Percentiles rank a stretch among this genome's conserved stretches.
phyloP scores from a whole-genome alignment of 345 rosid genomes.

The Aquilaria sinensis region DNA sequence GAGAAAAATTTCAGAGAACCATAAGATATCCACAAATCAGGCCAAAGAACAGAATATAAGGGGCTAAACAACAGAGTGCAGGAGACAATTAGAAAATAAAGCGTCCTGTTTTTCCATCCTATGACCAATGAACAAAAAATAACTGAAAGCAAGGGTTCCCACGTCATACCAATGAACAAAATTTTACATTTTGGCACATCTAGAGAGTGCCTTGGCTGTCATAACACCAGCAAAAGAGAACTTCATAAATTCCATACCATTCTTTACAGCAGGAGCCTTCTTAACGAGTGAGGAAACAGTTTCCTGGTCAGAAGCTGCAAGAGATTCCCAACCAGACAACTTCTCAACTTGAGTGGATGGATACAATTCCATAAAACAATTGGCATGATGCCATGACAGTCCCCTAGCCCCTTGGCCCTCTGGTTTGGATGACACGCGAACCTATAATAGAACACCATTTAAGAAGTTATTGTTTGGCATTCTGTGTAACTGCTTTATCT shows the following conservation, averaged over 20 bases:
- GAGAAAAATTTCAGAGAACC: conserved; percentile 9
- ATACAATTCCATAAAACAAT: conserved; percentile 52
- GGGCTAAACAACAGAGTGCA: not conserved
- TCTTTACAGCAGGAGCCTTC: conserved; percentile 36
- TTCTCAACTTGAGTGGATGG: conserved; percentile 55
- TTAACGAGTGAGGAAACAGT: conserved; percentile 43
- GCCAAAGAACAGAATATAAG: conserved; percentile 10
- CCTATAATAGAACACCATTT: conserved; percentile 26
- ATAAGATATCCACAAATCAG: conserved; percentile 8
- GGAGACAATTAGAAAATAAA: too few relatives aligned
- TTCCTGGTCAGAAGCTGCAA: conserved; percentile 58
- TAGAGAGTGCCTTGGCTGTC: not conserved
- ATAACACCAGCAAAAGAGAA: not conserved
- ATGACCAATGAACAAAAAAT: too few relatives aligned
- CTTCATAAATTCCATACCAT: conserved; percentile 32
- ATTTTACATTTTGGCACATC: too few relatives aligned
- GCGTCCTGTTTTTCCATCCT: too few relatives aligned
- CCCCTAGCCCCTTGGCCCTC: conserved; percentile 64
- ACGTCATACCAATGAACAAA: too few relatives aligned
- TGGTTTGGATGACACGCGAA: conserved; percentile 71
- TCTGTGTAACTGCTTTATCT: too few relatives aligned
- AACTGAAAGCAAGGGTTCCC: too few relatives aligned
- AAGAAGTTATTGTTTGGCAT: too few relatives aligned
- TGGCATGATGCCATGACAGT: conserved; percentile 82
- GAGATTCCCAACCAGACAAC: conserved; percentile 70